Evolutionary conservation across 495 filamentous ascomycete genomes (phyloP).

Genomic region (Penicillium maclennaniae): DNA sequence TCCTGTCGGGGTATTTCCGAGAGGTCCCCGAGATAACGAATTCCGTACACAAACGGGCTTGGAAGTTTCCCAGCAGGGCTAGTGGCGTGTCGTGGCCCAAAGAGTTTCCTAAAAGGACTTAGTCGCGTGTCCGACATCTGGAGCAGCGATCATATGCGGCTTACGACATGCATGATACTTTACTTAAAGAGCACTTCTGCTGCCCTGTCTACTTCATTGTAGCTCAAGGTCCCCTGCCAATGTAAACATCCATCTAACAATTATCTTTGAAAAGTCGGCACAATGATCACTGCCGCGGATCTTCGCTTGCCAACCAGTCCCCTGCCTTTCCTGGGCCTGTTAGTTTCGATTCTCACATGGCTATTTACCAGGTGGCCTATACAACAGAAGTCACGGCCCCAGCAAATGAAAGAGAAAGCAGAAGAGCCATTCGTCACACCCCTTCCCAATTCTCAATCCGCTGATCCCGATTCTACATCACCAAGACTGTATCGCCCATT

Average conservation of each 20-base stretch:
- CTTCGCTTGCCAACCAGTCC: neutral
- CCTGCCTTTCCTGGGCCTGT: slow-evolving; percentile 3
- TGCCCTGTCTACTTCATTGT: neutral
- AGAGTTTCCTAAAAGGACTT: slow-evolving; percentile 6
- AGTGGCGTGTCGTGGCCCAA: slow-evolving; percentile 11
- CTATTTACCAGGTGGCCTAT: slow-evolving; percentile 4
- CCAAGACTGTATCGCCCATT: slow-evolving; percentile 73
- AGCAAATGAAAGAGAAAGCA: neutral
- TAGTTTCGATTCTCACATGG: neutral
- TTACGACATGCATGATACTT: neutral
- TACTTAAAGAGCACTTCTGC: neutral
- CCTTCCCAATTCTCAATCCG: slow-evolving; percentile 4
- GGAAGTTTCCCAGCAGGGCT: neutral
- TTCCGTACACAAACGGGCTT: no score
- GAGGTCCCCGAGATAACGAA: no score
- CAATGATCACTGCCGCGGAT: neutral
- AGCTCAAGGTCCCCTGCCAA: neutral
- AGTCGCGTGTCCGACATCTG: neutral
- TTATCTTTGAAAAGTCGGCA: neutral
- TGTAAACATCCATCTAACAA: neutral
- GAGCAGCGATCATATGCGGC: no score
- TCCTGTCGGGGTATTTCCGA: no score
- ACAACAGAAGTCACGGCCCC: neutral
- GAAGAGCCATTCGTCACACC: slow-evolving; percentile 9
- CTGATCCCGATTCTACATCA: slow-evolving; percentile 38